phyloP scores from a whole-genome alignment of 2,329 filamentous ascomycete species.

The Zymoseptoria crescenta region DNA sequence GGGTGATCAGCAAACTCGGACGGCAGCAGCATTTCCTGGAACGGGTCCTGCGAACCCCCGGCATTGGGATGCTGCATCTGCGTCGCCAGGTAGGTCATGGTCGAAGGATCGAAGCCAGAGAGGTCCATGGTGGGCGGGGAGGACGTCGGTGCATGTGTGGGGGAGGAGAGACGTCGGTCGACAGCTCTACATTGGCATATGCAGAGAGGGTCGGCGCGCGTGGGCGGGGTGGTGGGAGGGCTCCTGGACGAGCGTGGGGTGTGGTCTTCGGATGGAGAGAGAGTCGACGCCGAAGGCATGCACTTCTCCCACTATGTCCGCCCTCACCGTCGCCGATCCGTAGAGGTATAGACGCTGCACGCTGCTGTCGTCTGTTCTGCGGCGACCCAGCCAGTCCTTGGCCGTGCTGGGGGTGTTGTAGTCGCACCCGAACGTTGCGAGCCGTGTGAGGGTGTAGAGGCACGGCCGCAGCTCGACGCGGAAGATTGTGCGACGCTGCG shows the following conservation, averaged over 20 bases:
- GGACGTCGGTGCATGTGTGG: slow-evolving; percentile 13
- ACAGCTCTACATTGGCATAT: slow-evolving; percentile 10
- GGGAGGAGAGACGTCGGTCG: slow-evolving; percentile 5
- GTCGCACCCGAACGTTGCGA: neutral
- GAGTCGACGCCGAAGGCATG: neutral
- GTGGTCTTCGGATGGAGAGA: too few species aligned
- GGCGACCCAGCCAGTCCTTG: neutral
- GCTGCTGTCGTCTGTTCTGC: neutral
- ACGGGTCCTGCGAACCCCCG: slow-evolving; percentile 37
- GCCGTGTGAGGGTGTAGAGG: neutral
- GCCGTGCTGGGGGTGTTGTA: neutral
- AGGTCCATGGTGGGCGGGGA: slow-evolving; percentile 18
- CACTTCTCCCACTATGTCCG: neutral
- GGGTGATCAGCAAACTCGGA: slow-evolving; percentile 52
- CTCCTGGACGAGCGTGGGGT: slow-evolving; percentile 1
- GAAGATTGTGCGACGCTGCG: neutral
- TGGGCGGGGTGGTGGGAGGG: neutral
- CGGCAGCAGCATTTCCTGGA: slow-evolving; percentile 41
- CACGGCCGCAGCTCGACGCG: neutral
- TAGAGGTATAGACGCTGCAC: neutral
- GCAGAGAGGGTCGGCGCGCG: neutral
- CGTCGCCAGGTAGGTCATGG: slow-evolving; percentile 53
- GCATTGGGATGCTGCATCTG: slow-evolving; percentile 50
- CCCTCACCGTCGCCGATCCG: neutral
- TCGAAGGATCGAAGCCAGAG: slow-evolving; percentile 26